Percentiles rank a stretch among this genome's conserved stretches.
These are phyloP conservation scores for Pelagomonas calceolata DNA, from an alignment of 108 stramenopile genomes.

Conservation along the genomic window DNA sequence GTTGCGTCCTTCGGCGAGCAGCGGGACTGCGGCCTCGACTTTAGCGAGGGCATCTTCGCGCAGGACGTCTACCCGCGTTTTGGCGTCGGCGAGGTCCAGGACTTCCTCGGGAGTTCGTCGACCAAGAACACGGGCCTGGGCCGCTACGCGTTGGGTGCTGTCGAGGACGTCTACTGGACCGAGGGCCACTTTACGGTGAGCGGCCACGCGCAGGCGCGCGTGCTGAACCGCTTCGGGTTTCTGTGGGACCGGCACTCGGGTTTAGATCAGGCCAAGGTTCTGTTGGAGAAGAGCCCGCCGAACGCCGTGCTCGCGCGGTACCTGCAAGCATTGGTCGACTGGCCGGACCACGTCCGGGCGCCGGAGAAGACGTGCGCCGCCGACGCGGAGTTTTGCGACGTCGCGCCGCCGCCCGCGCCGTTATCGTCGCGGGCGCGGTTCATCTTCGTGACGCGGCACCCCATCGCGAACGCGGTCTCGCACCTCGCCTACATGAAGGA, in stretches of 20 bases:
- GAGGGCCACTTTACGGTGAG: neutral
- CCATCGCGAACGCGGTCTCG: slow-evolving; percentile 13
- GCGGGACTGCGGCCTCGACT: slow-evolving; percentile 12
- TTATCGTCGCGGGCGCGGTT: slow-evolving; percentile 5
- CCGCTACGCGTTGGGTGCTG: slow-evolving; percentile 8
- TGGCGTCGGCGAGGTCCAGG: neutral
- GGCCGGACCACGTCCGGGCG: neutral
- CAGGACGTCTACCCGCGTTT: slow-evolving; percentile 23
- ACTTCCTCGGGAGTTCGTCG: too few relatives aligned
- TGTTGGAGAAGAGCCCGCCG: slow-evolving; percentile 21
- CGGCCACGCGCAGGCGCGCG: neutral
- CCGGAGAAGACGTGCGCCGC: neutral
- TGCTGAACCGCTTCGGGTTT: neutral
- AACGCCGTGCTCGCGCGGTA: slow-evolving; percentile 16
- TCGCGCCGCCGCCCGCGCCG: neutral
- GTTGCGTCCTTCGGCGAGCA: slow-evolving; percentile 11
- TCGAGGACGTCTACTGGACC: slow-evolving; percentile 17
- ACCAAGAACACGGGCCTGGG: slow-evolving; percentile 7
- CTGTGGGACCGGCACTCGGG: slow-evolving; percentile 8
- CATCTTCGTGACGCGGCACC: slow-evolving; percentile 18
- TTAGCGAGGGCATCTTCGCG: slow-evolving; percentile 16
- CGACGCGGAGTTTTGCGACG: neutral
- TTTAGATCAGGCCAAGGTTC: neutral
- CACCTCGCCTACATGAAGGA: slow-evolving; percentile 1
- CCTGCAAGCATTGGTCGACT: slow-evolving; percentile 17